Evolutionary conservation across 176 grass and related monocot species (phyloP).

Genomic region (Otatea glauca): DNA sequence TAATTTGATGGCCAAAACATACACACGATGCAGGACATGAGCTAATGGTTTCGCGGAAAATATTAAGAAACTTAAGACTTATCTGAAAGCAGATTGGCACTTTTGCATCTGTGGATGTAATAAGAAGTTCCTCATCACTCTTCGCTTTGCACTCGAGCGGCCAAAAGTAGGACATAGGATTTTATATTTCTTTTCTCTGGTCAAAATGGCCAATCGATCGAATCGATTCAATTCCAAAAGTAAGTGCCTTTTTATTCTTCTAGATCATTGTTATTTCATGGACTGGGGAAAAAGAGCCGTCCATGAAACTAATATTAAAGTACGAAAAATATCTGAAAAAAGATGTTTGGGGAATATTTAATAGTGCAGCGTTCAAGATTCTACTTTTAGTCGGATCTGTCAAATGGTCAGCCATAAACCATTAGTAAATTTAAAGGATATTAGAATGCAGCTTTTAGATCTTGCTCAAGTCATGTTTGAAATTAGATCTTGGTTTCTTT

Average conservation of each 20-base stretch:
- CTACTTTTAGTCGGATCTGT: slow-evolving; percentile 14
- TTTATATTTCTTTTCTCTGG: too few relatives aligned
- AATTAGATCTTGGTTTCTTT: background rate
- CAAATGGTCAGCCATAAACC: slow-evolving; percentile 28
- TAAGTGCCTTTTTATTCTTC: slow-evolving; percentile 28
- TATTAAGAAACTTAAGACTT: background rate
- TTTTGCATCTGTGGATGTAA: too few relatives aligned
- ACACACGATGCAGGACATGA: background rate
- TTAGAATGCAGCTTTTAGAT: background rate
- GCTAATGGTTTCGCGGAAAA: background rate
- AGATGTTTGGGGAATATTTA: background rate
- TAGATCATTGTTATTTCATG: slow-evolving; percentile 27
- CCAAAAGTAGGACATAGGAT: too few relatives aligned
- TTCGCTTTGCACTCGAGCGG: too few relatives aligned
- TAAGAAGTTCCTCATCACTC: too few relatives aligned
- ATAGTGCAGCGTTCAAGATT: background rate
- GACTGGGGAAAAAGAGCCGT: background rate
- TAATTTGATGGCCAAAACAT: background rate
- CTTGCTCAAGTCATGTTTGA: background rate
- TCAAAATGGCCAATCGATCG: background rate
- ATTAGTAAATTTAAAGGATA: background rate
- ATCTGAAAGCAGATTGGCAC: too few relatives aligned
- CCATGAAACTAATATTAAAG: slow-evolving; percentile 16
- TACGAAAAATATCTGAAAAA: slow-evolving; percentile 24
- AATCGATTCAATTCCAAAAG: slow-evolving; percentile 45